A percentile compares a stretch with the other conserved stretches of the same genome.
Conservation (phyloP, 306 rosid species). For the Acmispon strigosus region DNA sequence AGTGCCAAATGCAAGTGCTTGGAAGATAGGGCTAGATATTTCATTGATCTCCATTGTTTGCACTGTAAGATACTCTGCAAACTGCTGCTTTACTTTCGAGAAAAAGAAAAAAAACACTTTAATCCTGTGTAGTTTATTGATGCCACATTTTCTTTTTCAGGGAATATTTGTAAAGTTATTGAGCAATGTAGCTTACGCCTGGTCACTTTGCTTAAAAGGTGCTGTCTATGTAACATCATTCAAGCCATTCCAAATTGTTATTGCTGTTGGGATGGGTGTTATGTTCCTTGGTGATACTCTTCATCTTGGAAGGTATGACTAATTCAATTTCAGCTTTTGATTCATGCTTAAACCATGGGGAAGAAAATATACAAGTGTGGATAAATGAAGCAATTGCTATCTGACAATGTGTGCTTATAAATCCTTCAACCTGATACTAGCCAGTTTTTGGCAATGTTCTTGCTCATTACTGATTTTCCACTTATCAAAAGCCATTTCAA, state of each 20-base stretch:
- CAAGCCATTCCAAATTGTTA: slow-evolving; percentile 76
- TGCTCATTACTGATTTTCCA: not conserved
- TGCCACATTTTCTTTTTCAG: slow-evolving; percentile 25
- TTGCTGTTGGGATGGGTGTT: slow-evolving; percentile 70
- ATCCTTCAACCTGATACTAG: not conserved
- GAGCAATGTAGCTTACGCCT: slow-evolving; percentile 53
- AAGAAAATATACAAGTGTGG: not conserved
- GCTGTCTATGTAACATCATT: slow-evolving; percentile 69
- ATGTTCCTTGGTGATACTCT: slow-evolving; percentile 71
- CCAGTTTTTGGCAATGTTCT: not conserved
- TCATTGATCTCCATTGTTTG: slow-evolving; percentile 64
- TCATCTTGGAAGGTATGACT: slow-evolving; percentile 68
- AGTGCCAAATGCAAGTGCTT: slow-evolving; percentile 59
- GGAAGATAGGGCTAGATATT: slow-evolving; percentile 51
- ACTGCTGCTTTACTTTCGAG: not conserved
- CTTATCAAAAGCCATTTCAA: not conserved
- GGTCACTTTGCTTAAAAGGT: slow-evolving; percentile 72
- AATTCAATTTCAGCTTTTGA: not conserved
- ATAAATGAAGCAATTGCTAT: not conserved
- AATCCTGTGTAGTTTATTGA: not conserved
- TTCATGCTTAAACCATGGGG: not conserved
- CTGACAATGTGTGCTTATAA: not conserved
- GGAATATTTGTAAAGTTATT: slow-evolving; percentile 68
- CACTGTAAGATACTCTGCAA: slow-evolving; percentile 49
- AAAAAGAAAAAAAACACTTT: not conserved